phyloP scores from a whole-genome alignment of 2,329 filamentous ascomycete species.

The Diaporthe citriasiana region DNA sequence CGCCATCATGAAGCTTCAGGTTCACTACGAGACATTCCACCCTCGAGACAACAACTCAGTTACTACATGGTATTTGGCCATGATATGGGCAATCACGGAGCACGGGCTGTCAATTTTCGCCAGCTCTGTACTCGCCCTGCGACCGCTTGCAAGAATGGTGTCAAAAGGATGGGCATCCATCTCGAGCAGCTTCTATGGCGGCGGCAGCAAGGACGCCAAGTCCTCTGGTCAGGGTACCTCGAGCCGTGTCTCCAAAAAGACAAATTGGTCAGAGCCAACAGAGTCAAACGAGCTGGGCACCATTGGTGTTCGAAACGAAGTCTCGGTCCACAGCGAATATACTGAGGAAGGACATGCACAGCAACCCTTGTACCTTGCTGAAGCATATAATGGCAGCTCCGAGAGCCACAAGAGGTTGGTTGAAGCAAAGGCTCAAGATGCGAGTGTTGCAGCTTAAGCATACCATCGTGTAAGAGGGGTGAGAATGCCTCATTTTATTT shows the following conservation, averaged over 20 bases:
- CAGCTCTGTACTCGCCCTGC: slow-evolving; percentile 39
- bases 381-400: slow-evolving; percentile 36
- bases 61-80: slow-evolving; percentile 28
- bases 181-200: slow-evolving; percentile 9
- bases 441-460: neutral
- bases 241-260: slow-evolving; percentile 20
- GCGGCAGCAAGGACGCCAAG: slow-evolving; percentile 17
- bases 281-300: slow-evolving; percentile 33
- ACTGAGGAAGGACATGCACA: neutral
- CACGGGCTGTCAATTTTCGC: slow-evolving; percentile 42
- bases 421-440: neutral
- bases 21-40: slow-evolving; percentile 32
- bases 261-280: slow-evolving; percentile 12
- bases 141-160: slow-evolving; percentile 33
- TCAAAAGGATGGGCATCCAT: slow-evolving; percentile 15
- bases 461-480: neutral
- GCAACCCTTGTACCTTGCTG: slow-evolving; percentile 25
- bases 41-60: slow-evolving; percentile 1
- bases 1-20: slow-evolving; percentile 39
- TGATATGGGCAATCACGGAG: slow-evolving; percentile 38
- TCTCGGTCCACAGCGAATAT: slow-evolving; percentile 21
- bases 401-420: slow-evolving; percentile 34
- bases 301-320: slow-evolving; percentile 38
- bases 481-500: neutral
- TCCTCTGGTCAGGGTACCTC: slow-evolving; percentile 8